phyloP scores from a whole-genome alignment of 23 red algal species.

The Cyanidiococcus yangmingshanensis region DNA sequence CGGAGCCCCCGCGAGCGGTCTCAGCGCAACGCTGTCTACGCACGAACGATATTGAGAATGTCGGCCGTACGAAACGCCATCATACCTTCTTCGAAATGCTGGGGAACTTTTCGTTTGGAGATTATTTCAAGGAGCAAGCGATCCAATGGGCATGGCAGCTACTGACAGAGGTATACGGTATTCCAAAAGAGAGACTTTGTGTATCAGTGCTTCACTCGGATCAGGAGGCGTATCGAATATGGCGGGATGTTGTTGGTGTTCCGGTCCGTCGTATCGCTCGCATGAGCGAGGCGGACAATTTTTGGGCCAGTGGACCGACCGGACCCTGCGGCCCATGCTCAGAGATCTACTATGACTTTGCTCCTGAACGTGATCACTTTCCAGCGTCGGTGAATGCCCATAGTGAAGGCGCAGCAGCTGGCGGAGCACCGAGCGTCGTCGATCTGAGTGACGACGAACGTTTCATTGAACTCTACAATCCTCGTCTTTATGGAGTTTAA shows the following conservation, averaged over 20 bases:
- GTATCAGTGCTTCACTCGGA: conserved; percentile 66
- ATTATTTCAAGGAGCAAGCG: conserved; percentile 86
- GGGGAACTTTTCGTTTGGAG: conserved; percentile 93
- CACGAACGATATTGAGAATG: conserved; percentile 94
- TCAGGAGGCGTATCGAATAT: conserved; percentile 76
- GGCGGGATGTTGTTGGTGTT: conserved; percentile 75
- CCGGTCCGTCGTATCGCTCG: conserved; percentile 38
- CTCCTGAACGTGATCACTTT: neutral
- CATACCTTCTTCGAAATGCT: conserved; percentile 99
- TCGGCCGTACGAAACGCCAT: conserved; percentile 70
- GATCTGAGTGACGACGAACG: conserved; percentile 65
- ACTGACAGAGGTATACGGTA: conserved; percentile 66
- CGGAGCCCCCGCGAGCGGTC: conserved; percentile 37
- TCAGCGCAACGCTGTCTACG: conserved; percentile 75
- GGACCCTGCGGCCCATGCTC: conserved; percentile 95
- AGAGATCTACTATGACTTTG: conserved; percentile 94
- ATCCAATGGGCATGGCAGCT: conserved; percentile 78
- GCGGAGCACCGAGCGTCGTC: neutral
- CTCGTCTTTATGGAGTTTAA: conserved; percentile 94
- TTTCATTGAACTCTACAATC: conserved; percentile 92
- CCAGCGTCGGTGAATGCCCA: neutral
- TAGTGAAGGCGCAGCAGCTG: neutral
- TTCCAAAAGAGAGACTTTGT: conserved; percentile 60
- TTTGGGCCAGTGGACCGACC: conserved; percentile 84
- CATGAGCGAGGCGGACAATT: conserved; percentile 71